These are phyloP conservation scores for Ascochyta pisi DNA, from an alignment of 2,329 filamentous ascomycete species.

Conservation along the genomic window DNA sequence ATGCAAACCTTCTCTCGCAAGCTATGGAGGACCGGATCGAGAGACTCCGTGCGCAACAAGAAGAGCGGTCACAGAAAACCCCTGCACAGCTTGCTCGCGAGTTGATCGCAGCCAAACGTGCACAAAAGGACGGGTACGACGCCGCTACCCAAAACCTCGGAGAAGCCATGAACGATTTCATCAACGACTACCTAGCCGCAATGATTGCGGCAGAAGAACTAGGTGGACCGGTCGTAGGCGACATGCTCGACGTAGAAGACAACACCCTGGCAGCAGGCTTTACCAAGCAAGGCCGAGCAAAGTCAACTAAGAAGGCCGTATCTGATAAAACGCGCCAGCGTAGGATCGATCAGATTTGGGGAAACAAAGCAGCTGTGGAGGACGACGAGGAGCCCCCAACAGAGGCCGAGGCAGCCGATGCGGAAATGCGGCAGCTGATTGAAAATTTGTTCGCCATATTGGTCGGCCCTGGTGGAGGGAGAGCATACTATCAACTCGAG, in stretches of 20 bases:
- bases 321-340: conserved; percentile 52
- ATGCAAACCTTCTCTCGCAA: conserved; percentile 55
- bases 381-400: conserved; percentile 42
- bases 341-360: conserved; percentile 60
- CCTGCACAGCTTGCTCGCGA: conserved; percentile 69
- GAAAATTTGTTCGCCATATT: conserved; percentile 55
- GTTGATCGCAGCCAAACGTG: conserved; percentile 65
- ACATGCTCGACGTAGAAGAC: conserved; percentile 70
- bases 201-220: conserved; percentile 85
- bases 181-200: conserved; percentile 71
- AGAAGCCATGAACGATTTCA: conserved; percentile 71
- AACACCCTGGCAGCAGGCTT: conserved; percentile 61
- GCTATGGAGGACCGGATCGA: conserved; percentile 65
- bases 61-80: conserved; percentile 64
- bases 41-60: conserved; percentile 64
- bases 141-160: conserved; percentile 67
- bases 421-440: conserved; percentile 57
- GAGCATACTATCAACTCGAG: conserved; percentile 57
- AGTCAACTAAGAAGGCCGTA: conserved; percentile 48
- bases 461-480: conserved; percentile 42
- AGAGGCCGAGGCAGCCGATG: conserved; percentile 57
- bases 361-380: conserved; percentile 34
- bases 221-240: conserved; percentile 81
- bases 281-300: conserved; percentile 57
- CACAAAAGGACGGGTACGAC: conserved; percentile 67